A percentile compares a stretch with the other conserved stretches of the same genome.
These are phyloP conservation scores for Pseudocercospora vitis DNA, from an alignment of 2,329 filamentous ascomycete genomes.

Conservation along the genomic window DNA sequence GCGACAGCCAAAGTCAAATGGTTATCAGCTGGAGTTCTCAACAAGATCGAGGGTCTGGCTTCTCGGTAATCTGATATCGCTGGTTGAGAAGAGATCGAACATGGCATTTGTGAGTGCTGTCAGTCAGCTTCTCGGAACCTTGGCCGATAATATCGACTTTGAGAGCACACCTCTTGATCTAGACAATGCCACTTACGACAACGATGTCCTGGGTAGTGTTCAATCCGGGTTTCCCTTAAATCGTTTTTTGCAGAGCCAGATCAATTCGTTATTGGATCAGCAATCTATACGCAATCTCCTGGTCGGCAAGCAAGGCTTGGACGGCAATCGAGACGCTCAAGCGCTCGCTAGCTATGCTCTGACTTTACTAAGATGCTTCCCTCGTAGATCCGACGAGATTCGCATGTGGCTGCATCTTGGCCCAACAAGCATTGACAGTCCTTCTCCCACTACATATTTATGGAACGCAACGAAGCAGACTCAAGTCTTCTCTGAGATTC, in stretches of 20 bases:
- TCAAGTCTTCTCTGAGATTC: conserved; percentile 58
- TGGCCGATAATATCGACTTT: conserved; percentile 58
- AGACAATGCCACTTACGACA: conserved; percentile 37
- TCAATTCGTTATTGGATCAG: conserved; percentile 72
- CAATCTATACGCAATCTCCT: conserved; percentile 62
- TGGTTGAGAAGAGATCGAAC: conserved; percentile 25
- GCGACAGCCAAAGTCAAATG: not conserved
- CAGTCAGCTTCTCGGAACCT: conserved; percentile 56
- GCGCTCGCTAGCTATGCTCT: conserved; percentile 82
- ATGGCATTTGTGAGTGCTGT: conserved; percentile 56
- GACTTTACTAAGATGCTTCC: conserved; percentile 82
- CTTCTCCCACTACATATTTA: conserved; percentile 78
- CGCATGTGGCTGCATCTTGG: conserved; percentile 91
- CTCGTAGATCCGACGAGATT: conserved; percentile 78
- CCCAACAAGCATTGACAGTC: conserved; percentile 31
- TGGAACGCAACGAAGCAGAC: conserved; percentile 68
- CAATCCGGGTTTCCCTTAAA: conserved; percentile 36
- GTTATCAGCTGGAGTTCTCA: not conserved
- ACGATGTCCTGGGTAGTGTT: conserved; percentile 48
- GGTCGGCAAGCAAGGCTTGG: conserved; percentile 29
- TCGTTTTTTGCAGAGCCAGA: conserved; percentile 61
- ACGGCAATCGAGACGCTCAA: conserved; percentile 59
- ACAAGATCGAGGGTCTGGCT: conserved; percentile 54
- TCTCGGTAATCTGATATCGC: conserved; percentile 58
- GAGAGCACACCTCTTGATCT: conserved; percentile 40